Evolutionary conservation across 306 rosid species (phyloP).

Genomic region (Lathyrus sativus): DNA sequence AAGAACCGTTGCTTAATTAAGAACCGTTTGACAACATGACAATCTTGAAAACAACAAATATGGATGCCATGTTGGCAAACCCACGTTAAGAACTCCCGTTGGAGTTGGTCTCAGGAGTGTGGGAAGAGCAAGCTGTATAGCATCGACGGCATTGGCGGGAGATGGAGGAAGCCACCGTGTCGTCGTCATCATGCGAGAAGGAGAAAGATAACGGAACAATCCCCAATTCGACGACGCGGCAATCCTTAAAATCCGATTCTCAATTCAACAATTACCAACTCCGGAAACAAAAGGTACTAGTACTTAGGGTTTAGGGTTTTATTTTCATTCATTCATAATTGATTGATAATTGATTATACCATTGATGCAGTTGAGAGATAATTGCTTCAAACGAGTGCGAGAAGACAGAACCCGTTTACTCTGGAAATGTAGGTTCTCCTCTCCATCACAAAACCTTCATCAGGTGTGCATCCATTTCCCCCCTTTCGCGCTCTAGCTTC

Average conservation of each 20-base stretch:
- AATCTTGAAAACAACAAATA: no score
- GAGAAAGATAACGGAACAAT: no score
- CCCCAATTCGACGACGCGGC: slow-evolving; percentile 16
- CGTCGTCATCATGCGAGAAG: background rate
- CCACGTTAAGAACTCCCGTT: no score
- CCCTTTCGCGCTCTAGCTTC: background rate
- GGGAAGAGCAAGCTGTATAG: background rate
- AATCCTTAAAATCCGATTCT: slow-evolving; percentile 55
- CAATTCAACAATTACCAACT: slow-evolving; percentile 48
- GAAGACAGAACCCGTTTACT: slow-evolving; percentile 72
- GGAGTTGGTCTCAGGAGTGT: no score
- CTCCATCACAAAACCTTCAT: slow-evolving; percentile 35
- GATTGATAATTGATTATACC: background rate
- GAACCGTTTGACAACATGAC: no score
- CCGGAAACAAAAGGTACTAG: slow-evolving; percentile 70
- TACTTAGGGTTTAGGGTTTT: background rate
- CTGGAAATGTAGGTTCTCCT: slow-evolving; percentile 66
- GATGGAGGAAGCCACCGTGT: slow-evolving; percentile 5
- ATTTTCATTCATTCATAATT: background rate
- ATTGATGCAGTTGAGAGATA: slow-evolving; percentile 63
- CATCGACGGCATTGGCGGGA: background rate
- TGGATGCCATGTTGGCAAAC: no score
- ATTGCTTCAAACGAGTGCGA: slow-evolving; percentile 73
- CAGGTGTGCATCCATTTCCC: slow-evolving; percentile 38
- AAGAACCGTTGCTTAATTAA: no score